These are phyloP conservation scores for Chrysosporium keratinophilum DNA, from an alignment of 2,329 filamentous ascomycete genomes.

Conservation along the genomic window DNA sequence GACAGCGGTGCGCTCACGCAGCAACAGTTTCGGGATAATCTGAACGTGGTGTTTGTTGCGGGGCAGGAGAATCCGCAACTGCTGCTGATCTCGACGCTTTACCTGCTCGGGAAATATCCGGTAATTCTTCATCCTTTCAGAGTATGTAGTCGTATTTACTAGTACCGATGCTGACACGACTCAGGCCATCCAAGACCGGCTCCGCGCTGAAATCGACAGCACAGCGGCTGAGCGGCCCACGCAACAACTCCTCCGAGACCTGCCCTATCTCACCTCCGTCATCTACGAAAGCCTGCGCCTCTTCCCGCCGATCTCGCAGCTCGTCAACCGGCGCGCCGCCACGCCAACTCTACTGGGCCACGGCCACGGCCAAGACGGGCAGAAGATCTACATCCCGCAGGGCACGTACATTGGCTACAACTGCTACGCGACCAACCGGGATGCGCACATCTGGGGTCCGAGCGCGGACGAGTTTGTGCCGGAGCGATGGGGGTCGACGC, in stretches of 20 bases:
- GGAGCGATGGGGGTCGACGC: constrained; percentile 29
- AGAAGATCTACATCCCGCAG: constrained; percentile 24
- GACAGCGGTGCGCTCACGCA: background rate
- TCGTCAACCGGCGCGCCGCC: constrained; percentile 38
- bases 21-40: constrained; percentile 24
- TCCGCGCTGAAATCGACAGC: constrained; percentile 25
- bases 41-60: constrained; percentile 34
- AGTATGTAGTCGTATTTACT: background rate
- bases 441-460: constrained; percentile 26
- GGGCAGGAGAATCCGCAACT: constrained; percentile 37
- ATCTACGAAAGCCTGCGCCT: constrained; percentile 41
- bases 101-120: constrained; percentile 29
- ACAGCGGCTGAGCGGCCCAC: background rate
- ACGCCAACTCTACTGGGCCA: constrained; percentile 21
- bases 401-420: constrained; percentile 37
- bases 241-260: constrained; percentile 14
- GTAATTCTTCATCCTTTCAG: background rate
- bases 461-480: constrained; percentile 28
- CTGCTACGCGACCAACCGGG: constrained; percentile 33
- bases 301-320: constrained; percentile 42
- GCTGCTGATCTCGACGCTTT: constrained; percentile 29
- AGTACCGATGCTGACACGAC: background rate
- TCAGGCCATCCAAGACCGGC: constrained; percentile 23
- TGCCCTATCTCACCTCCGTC: constrained; percentile 38
- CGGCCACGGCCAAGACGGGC: background rate